Base-by-base conservation (phyloP, 768 basidiomycete genomes). In the Mycena capillaripes region DNA sequence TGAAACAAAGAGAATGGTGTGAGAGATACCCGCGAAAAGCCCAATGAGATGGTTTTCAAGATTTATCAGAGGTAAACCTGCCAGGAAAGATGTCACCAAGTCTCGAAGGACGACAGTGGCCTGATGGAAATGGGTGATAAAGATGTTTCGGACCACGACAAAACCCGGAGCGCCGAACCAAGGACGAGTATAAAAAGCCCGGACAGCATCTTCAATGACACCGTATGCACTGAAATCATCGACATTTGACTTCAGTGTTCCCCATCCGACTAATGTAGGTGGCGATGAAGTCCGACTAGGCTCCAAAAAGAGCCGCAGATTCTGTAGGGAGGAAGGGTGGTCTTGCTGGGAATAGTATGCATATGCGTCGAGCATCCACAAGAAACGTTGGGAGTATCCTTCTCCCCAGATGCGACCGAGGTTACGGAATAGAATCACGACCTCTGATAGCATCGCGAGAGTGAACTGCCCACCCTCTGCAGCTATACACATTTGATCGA, bases 401-500 rank as follows among this genome's bases (percentile, higher is more conserved):
- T 55, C 7, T 14, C 5, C 59, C 23, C 27, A 62, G 36, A 19
- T 36, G 38, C 29, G 48, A n/a, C 44, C 34, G 9, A 69, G 60
- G 12, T 53, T 23, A 9, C 67, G 59, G 40, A 61, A 42, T 32
- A 69, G 29, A 52, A 38, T 19, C 9, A 62, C 59, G 8, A 3
- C 4, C 11, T 58, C 67, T 23, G 58, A 23, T 6, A 69, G 59
- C 58, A 40, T 52, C 4, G 14, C 7, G 7, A 32, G 34, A 23
- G 58, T n/a, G 34, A 69, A 48, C 6, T 14, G 10, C 5, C 38
- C 59, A 0, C 25, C 40, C 42, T 60, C 60, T 30, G 48, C 59
- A 17, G 55, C 19, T 25, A 12, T 42, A 52, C 67, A 69, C 10
- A 69, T 62, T 27, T 40, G 58, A 44, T 69, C 21, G 23, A 69